Evolutionary conservation across 129 eudicot genomes (phyloP).

Genomic region (Arctium minus): DNA sequence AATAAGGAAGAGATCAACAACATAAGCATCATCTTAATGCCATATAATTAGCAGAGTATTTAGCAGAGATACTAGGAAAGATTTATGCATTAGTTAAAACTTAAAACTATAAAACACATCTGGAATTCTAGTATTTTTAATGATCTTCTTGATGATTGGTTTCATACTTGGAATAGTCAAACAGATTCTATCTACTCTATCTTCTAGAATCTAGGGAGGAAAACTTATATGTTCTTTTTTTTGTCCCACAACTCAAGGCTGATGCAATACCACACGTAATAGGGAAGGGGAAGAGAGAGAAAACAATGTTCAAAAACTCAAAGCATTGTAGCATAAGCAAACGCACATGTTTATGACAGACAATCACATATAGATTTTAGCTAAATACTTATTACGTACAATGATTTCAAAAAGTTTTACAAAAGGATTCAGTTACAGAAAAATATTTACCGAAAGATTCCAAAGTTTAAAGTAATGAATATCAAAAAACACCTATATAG

Average conservation of each 20-base stretch:
- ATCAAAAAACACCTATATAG: neutral
- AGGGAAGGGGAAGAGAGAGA: slow-evolving; percentile 4
- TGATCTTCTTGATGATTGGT: slow-evolving; percentile 39
- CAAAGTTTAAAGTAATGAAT: neutral
- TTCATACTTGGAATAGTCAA: slow-evolving; percentile 34
- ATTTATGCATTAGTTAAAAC: slow-evolving; percentile 37
- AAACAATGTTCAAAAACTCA: neutral
- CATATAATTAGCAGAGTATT: slow-evolving; percentile 41
- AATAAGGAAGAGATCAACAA: slow-evolving; percentile 6
- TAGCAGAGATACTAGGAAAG: slow-evolving; percentile 54
- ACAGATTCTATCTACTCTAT: slow-evolving; percentile 30
- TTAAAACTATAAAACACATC: slow-evolving; percentile 19
- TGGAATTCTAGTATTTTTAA: slow-evolving; percentile 38
- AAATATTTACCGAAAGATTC: neutral
- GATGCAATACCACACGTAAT: slow-evolving; percentile 35
- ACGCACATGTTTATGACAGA: slow-evolving; percentile 2
- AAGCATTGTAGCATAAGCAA: neutral
- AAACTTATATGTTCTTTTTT: slow-evolving; percentile 19
- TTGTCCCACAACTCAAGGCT: slow-evolving; percentile 10
- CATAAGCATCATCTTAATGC: slow-evolving; percentile 9
- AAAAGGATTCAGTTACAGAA: neutral
- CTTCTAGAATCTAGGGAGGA: slow-evolving; percentile 45
- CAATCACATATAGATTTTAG: neutral
- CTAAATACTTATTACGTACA: neutral
- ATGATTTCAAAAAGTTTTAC: neutral